Evolutionary conservation across 2,329 filamentous ascomycete genomes (phyloP).

Genomic region (Ceratocystis cubensis): DNA sequence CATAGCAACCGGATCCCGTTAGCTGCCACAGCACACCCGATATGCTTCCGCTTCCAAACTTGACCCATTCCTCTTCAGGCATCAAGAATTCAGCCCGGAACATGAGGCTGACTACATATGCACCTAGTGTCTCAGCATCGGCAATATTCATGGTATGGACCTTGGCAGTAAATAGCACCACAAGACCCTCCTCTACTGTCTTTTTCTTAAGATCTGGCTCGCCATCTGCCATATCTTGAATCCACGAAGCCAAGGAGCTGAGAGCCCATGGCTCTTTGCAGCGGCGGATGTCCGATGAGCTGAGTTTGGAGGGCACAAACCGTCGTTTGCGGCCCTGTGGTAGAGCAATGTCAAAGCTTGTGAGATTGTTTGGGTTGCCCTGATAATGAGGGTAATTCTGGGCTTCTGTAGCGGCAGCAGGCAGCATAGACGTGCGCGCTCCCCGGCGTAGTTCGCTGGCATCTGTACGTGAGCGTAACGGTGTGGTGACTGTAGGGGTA

Average conservation of each 20-base stretch:
- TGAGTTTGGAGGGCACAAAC: slow-evolving; percentile 76
- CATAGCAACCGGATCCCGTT: slow-evolving; percentile 83
- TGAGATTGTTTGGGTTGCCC: slow-evolving; percentile 37
- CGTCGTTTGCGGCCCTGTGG: slow-evolving; percentile 67
- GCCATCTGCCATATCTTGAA: slow-evolving; percentile 79
- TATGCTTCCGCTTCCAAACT: slow-evolving; percentile 67
- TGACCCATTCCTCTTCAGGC: slow-evolving; percentile 94
- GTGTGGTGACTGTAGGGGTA: slow-evolving; percentile 63
- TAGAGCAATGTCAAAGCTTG: slow-evolving; percentile 72
- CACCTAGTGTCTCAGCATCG: slow-evolving; percentile 78
- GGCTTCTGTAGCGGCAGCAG: slow-evolving; percentile 24
- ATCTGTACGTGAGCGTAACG: slow-evolving; percentile 89
- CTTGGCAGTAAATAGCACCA: slow-evolving; percentile 83
- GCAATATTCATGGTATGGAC: slow-evolving; percentile 98
- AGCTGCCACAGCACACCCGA: slow-evolving; percentile 89
- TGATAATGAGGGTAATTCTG: slow-evolving; percentile 45
- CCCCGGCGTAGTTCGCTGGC: slow-evolving; percentile 57
- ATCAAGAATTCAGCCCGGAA: slow-evolving; percentile 63
- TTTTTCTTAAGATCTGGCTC: slow-evolving; percentile 78
- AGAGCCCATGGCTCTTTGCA: slow-evolving; percentile 89
- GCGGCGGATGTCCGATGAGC: slow-evolving; percentile 64
- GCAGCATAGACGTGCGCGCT: slow-evolving; percentile 39
- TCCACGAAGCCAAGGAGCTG: slow-evolving; percentile 74
- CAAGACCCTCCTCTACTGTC: slow-evolving; percentile 73
- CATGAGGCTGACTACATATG: slow-evolving; percentile 68